Evolutionary conservation across 352 stramenopile genomes (phyloP).

Genomic region (Pythium chondricola): DNA sequence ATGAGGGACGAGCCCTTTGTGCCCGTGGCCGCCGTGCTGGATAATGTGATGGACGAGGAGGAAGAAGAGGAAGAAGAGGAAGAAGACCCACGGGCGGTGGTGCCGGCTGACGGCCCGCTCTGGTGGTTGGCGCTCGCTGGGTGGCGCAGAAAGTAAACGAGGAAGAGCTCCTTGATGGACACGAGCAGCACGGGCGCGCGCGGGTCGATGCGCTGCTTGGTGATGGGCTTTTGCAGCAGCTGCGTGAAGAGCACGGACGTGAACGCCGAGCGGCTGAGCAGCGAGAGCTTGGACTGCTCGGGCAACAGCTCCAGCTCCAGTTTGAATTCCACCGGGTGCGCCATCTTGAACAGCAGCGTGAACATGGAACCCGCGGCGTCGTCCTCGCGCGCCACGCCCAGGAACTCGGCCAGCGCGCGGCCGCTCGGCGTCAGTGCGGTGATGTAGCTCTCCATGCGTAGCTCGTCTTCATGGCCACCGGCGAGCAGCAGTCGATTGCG

Average conservation of each 20-base stretch:
- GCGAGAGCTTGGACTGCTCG: slow-evolving; percentile 74
- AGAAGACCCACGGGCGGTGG: slow-evolving; percentile 2
- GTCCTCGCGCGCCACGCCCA: slow-evolving; percentile 50
- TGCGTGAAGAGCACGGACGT: slow-evolving; percentile 76
- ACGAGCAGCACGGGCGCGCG: slow-evolving; percentile 73
- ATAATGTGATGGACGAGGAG: too few species aligned
- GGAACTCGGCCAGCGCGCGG: slow-evolving; percentile 45
- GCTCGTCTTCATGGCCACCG: slow-evolving; percentile 42
- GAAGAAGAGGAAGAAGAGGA: slow-evolving; percentile 1
- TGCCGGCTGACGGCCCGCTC: slow-evolving; percentile 21
- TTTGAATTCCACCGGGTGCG: slow-evolving; percentile 78
- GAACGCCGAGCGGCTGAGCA: slow-evolving; percentile 56
- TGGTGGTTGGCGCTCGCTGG: slow-evolving; percentile 66
- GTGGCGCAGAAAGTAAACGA: slow-evolving; percentile 83
- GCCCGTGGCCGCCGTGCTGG: not conserved
- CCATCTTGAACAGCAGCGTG: slow-evolving; percentile 71
- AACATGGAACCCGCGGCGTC: slow-evolving; percentile 76
- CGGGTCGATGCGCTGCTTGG: slow-evolving; percentile 71
- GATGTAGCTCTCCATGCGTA: slow-evolving; percentile 42
- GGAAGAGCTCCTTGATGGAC: slow-evolving; percentile 78
- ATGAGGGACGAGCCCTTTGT: slow-evolving; percentile 28
- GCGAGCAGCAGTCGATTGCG: slow-evolving; percentile 28
- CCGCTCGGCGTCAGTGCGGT: slow-evolving; percentile 38
- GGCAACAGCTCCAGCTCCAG: slow-evolving; percentile 70
- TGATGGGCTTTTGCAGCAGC: slow-evolving; percentile 72